phyloP scores from a whole-genome alignment of 352 stramenopile genomes.

The Lagenidium sp. region DNA sequence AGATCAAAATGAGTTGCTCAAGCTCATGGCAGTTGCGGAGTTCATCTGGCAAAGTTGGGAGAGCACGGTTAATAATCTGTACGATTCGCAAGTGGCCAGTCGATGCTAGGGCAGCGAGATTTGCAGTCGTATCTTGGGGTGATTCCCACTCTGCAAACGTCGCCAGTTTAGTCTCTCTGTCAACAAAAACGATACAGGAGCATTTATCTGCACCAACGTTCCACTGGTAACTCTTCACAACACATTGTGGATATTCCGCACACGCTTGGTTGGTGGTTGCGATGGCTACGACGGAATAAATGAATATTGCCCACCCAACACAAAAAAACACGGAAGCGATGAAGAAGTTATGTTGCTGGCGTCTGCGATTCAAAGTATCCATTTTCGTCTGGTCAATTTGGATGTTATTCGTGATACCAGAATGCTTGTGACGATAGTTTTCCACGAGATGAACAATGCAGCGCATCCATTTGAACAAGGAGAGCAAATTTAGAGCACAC shows the following conservation, averaged over 20 bases:
- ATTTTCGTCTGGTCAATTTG: not conserved
- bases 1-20: slow-evolving; percentile 20
- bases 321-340: slow-evolving; percentile 1
- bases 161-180: slow-evolving; percentile 1
- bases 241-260: slow-evolving; percentile 1
- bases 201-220: slow-evolving; percentile 7
- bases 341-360: not conserved
- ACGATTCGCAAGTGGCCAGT: slow-evolving; percentile 10
- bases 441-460: slow-evolving; percentile 14
- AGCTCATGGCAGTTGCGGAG: slow-evolving; percentile 6
- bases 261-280: slow-evolving; percentile 1
- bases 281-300: slow-evolving; percentile 10
- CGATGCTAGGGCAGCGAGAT: slow-evolving; percentile 4
- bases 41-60: slow-evolving; percentile 7
- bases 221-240: slow-evolving; percentile 16
- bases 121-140: slow-evolving; percentile 3
- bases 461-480: slow-evolving; percentile 31
- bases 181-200: slow-evolving; percentile 18
- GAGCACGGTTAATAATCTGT: slow-evolving; percentile 16
- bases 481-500: slow-evolving; percentile 22
- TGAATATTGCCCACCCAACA: slow-evolving; percentile 3
- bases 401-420: no score
- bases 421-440: not conserved
- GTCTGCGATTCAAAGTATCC: not conserved
- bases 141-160: slow-evolving; percentile 10